Evolutionary conservation across 352 stramenopile genomes (phyloP), one percentile per base, ranked within the genome.

Genomic region (Phytophthora idaei): DNA sequence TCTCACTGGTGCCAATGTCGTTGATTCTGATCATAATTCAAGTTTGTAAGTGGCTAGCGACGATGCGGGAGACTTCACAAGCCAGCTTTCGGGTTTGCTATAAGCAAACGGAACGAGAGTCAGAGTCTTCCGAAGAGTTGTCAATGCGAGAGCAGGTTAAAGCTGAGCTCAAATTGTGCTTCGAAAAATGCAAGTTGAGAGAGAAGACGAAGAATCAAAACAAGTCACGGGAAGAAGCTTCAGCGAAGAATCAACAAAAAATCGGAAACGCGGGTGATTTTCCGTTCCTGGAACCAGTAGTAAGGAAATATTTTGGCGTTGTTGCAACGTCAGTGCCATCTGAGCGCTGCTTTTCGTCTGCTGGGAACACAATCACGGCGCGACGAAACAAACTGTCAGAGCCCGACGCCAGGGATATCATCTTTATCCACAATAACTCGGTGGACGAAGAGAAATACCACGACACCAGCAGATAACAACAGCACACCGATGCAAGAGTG

Each of bases 291-390:
- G 31, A 41, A 4, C 50, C 31, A 10, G 41, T 67, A 12, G 39
- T n/a, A 31, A 59, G 41, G 31, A 67, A 60, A n/a, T 56, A 50
- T 21, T 52, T 67, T 52, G 50, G 50, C 9, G 17, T 60, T 41
- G 59, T 67, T 41, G 50, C 44, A 1, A 67, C 59, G 5, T 67
- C 49, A 4, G 59, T 67, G 14, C 32, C 50, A 15, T 60, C 50
- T 1, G 59, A 67, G 41, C 59, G 59, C 21, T 67, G 41, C 11
- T 67, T 60, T 60, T 67, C 59, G 7, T 55, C 31, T 52, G 32
- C 41, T 60, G 59, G 59, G 8, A 67, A 67, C 29, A 34, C 29
- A 9, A 15, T 64, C 12, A 64, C 57, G 3, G 37, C 36, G 42
- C 46, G 46, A 11, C 57, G 57, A 21, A 21, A 21, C 34, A 57